These are phyloP conservation scores for Scenedesmus sp. DNA, from an alignment of 163 green algal species.

Conservation along the genomic window DNA sequence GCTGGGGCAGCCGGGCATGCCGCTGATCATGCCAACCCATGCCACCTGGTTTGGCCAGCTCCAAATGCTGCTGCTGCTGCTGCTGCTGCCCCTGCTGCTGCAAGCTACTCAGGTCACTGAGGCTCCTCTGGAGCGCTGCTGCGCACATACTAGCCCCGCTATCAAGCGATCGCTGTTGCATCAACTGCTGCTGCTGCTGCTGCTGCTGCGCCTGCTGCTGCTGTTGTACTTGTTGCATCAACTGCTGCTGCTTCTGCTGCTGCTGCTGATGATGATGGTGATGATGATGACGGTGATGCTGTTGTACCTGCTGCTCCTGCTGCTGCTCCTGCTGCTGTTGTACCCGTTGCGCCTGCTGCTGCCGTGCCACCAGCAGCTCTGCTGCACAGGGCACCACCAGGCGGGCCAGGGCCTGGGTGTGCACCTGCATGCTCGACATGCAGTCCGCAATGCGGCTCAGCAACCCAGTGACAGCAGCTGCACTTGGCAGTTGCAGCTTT, in stretches of 20 bases:
- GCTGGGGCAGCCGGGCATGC: not conserved
- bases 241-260: no score
- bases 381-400: constrained; percentile 10
- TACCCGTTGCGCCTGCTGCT: constrained; percentile 1
- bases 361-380: not conserved
- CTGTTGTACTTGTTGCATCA: no score
- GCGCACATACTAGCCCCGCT: not conserved
- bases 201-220: no score
- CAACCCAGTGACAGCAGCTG: not conserved
- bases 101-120: not conserved
- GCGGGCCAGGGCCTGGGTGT: not conserved
- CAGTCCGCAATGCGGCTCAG: not conserved
- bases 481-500: not conserved
- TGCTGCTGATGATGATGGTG: no score
- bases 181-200: no score
- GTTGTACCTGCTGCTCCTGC: no score
- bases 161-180: not conserved
- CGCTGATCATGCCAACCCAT: not conserved
- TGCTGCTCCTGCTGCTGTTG: no score
- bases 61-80: not conserved
- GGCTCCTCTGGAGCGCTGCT: not conserved
- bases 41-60: not conserved
- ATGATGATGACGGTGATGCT: no score
- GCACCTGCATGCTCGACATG: constrained; percentile 20
- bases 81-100: constrained; percentile 5